Conservation (phyloP, 2,329 filamentous ascomycete species). For the Lachnellula cervina region DNA sequence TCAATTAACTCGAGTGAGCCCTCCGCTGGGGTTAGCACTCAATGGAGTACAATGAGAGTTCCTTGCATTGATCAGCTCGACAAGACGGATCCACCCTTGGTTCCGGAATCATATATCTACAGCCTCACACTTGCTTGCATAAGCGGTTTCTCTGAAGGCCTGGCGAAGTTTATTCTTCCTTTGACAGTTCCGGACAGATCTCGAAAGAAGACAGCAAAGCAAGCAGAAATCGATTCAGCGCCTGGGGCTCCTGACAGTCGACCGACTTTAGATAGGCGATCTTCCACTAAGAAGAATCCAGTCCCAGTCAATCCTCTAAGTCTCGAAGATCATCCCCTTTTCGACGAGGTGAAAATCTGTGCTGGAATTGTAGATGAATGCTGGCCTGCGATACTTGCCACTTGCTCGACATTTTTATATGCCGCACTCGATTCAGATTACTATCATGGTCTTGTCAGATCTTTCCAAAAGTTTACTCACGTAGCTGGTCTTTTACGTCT, state of each 20-base stretch:
- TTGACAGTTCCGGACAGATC: slow-evolving; percentile 75
- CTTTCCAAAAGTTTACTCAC: slow-evolving; percentile 93
- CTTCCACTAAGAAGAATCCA: slow-evolving; percentile 68
- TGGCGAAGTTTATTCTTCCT: slow-evolving; percentile 90
- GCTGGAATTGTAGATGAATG: slow-evolving; percentile 83
- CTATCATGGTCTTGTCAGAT: slow-evolving; percentile 85
- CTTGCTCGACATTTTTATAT: slow-evolving; percentile 92
- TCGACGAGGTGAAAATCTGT: slow-evolving; percentile 67
- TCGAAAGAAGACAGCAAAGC: slow-evolving; percentile 40
- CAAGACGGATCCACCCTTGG: slow-evolving; percentile 74
- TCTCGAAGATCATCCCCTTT: slow-evolving; percentile 66
- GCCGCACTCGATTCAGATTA: slow-evolving; percentile 89
- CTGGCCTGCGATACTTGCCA: slow-evolving; percentile 92
- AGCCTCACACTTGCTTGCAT: slow-evolving; percentile 84
- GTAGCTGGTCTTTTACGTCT: slow-evolving; percentile 85
- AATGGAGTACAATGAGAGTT: slow-evolving; percentile 85
- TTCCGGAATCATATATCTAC: slow-evolving; percentile 93
- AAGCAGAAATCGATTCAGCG: slow-evolving; percentile 20
- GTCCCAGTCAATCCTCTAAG: slow-evolving; percentile 80
- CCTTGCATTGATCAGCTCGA: slow-evolving; percentile 93
- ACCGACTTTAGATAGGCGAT: slow-evolving; percentile 48
- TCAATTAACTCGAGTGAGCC: slow-evolving; percentile 61
- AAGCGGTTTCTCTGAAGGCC: slow-evolving; percentile 81
- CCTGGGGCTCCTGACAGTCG: slow-evolving; percentile 24
- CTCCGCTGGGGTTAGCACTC: slow-evolving; percentile 73